Percentiles rank a stretch among this genome's conserved stretches.
phyloP scores from a whole-genome alignment of 176 grass and related monocot species.

The Bolboschoenus planiculmis region DNA sequence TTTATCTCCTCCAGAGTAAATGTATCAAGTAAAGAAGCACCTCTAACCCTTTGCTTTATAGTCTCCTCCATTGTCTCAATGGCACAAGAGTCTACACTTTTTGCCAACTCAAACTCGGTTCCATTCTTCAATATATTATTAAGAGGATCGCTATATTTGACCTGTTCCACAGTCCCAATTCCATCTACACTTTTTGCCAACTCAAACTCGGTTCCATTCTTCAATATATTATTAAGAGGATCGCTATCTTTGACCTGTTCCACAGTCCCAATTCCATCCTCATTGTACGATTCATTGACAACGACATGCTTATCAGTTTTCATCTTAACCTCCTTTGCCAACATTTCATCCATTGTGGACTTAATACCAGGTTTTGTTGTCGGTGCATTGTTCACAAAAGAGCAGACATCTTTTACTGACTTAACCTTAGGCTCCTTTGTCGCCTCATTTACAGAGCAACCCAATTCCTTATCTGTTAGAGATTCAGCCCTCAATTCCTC shows the following conservation, averaged over 20 bases:
- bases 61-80: not conserved
- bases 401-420: not conserved
- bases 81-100: not conserved
- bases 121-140: not conserved
- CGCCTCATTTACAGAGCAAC: not conserved
- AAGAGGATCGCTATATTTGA: not conserved
- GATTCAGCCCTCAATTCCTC: not conserved
- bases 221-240: not conserved
- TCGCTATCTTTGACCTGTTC: not conserved
- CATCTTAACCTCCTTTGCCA: not conserved
- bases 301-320: not conserved
- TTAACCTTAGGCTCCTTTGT: not conserved
- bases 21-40: conserved; percentile 70
- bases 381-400: not conserved
- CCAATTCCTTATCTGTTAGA: not conserved
- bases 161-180: not conserved
- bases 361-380: not conserved
- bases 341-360: not conserved
- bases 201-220: not conserved
- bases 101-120: not conserved
- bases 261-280: not conserved
- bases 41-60: conserved; percentile 15
- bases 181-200: not conserved
- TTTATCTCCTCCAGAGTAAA: conserved; percentile 55
- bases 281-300: not conserved